phyloP scores from a whole-genome alignment of 192 early-diverging fungal species.

The Backusella circina region DNA sequence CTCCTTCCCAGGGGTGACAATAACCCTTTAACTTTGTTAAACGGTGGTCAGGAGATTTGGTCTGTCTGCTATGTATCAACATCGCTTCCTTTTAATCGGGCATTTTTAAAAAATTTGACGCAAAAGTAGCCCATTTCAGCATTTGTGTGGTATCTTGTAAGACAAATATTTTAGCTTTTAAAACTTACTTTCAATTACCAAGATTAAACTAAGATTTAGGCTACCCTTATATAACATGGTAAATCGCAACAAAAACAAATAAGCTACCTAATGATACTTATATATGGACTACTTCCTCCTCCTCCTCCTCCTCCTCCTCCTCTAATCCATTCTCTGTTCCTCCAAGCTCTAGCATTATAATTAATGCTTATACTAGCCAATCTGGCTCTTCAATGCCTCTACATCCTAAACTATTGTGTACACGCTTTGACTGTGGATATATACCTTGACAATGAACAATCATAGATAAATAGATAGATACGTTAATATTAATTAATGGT shows the following conservation, averaged over 20 bases:
- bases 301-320: too few species aligned
- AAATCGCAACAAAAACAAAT: background rate
- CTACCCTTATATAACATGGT: background rate
- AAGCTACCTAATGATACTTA: background rate
- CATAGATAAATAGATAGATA: background rate
- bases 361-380: background rate
- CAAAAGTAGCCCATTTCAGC: background rate
- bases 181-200: too few species aligned
- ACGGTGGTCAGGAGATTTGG: slow-evolving; percentile 5
- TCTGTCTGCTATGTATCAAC: slow-evolving; percentile 2
- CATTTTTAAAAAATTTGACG: background rate
- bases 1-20: background rate
- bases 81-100: background rate
- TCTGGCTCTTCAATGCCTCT: background rate
- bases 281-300: background rate
- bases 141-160: too few species aligned
- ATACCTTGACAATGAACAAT: background rate
- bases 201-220: too few species aligned
- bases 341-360: background rate
- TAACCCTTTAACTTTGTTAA: slow-evolving; percentile 8
- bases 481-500: background rate
- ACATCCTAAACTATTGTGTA: background rate
- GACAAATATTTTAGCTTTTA: too few species aligned
- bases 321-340: background rate
- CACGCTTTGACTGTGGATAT: slow-evolving; percentile 3